phyloP scores from a whole-genome alignment of 2,329 filamentous ascomycete species.

The Arthrobotrys sinensis region DNA sequence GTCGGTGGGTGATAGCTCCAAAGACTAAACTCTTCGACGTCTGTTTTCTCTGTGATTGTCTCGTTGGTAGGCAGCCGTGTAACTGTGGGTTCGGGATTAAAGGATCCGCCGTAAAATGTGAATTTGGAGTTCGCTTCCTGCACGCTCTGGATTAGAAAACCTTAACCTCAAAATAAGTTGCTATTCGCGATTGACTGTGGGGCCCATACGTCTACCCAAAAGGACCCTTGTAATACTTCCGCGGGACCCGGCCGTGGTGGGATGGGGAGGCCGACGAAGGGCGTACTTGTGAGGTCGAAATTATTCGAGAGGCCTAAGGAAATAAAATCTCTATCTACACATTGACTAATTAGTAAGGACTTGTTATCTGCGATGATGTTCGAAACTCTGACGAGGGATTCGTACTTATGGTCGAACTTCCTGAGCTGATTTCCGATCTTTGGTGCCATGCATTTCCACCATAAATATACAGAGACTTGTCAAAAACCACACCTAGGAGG shows the following conservation, averaged over 20 bases:
- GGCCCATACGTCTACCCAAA: constrained; percentile 39
- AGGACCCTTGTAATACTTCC: constrained; percentile 30
- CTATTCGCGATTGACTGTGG: not conserved
- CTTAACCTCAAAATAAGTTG: not conserved
- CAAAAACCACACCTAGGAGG: constrained; percentile 10
- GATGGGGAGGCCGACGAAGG: constrained; percentile 27
- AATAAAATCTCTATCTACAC: constrained; percentile 30
- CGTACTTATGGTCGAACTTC: constrained; percentile 28
- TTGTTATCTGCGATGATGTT: not conserved
- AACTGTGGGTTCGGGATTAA: not conserved
- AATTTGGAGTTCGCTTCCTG: constrained; percentile 31
- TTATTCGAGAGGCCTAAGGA: constrained; percentile 24
- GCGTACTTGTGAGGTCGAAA: constrained; percentile 14
- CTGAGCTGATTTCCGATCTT: constrained; percentile 3
- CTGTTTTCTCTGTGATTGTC: not conserved
- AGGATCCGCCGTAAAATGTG: constrained; percentile 41
- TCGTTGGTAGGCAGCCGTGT: too few relatives aligned
- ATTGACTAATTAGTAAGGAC: not conserved
- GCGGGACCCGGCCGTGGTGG: constrained; percentile 42
- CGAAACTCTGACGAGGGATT: not conserved
- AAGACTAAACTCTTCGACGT: constrained; percentile 27
- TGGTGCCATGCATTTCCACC: constrained; percentile 32
- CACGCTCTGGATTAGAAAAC: not conserved
- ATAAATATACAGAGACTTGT: constrained; percentile 30
- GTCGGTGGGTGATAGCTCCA: constrained; percentile 30